Evolutionary conservation across 495 filamentous ascomycete species (phyloP), one percentile per base, ranked within the genome.

Genomic region (Xylaria grammica): DNA sequence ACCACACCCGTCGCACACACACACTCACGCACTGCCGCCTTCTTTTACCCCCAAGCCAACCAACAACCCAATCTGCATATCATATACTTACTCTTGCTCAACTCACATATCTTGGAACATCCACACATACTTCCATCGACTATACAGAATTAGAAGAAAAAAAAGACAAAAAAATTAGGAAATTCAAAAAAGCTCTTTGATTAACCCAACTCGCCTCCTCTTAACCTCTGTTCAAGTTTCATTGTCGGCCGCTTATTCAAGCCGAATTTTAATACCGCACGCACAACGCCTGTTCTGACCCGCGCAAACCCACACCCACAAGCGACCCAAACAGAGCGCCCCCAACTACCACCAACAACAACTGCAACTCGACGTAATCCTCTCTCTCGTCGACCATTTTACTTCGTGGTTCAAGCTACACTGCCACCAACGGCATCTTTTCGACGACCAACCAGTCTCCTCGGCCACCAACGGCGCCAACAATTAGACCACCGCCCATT

Each of bases 1-100:
- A 71, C 71, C 73, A 75, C 76, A 68, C 71, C 65, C 71, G 70
- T 65, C 66, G 70, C 69, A 64, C 46, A 49, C 62, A n/a, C n/a
- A n/a, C n/a, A n/a, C n/a, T n/a, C n/a, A n/a, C n/a, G n/a, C n/a
- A 64, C 62, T 57, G 62, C 75, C 68, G 67, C 74, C 63, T 67
- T 67, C 72, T 67, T 68, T 72, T 72, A 51, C n/a, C n/a, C n/a
- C n/a, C 67, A 65, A 62, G 49, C 64, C 67, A 69, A 67, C 66
- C 66, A 60, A 61, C 63, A 59, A 52, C 54, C 3, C 63, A 58
- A 63, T 49, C 52, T 48, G 59, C 54, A 72, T 60, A 71, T 7
- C 44, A 63, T 40, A 58, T 67, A 44, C 60, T 54, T 66, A 69
- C 60, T 34, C 60, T 54, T 66, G 67, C 60, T 34, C 34, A 36